A percentile compares a stretch with the other conserved stretches of the same genome.
phyloP scores from a whole-genome alignment of 306 rosid genomes.

The Aeschynomene evenia region DNA sequence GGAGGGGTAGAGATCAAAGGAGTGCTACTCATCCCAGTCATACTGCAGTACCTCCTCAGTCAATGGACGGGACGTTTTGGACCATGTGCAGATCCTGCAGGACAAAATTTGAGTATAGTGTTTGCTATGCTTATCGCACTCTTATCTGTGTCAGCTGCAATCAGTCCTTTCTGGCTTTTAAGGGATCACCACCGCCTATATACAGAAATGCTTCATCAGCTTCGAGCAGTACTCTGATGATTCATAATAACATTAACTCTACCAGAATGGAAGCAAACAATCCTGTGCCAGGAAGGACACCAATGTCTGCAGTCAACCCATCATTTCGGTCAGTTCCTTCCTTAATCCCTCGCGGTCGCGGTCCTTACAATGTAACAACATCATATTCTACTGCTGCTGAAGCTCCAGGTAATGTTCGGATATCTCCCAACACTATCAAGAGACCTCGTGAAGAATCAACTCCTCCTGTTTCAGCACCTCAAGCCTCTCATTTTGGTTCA shows the following conservation, averaged over 20 bases:
- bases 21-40: conserved; percentile 34
- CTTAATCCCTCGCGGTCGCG: conserved; percentile 31
- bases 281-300: conserved; percentile 38
- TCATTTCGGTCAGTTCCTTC: conserved; percentile 36
- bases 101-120: conserved; percentile 56
- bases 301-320: conserved; percentile 35
- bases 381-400: conserved; percentile 43
- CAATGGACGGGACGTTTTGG: conserved; percentile 63
- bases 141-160: conserved; percentile 54
- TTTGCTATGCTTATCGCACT: conserved; percentile 31
- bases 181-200: conserved; percentile 43
- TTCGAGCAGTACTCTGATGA: conserved; percentile 35
- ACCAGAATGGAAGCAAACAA: conserved; percentile 32
- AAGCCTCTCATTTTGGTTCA: conserved; percentile 30
- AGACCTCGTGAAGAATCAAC: conserved; percentile 38
- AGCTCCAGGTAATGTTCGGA: conserved; percentile 38
- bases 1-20: conserved; percentile 31
- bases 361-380: conserved; percentile 24
- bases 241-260: conserved; percentile 36
- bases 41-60: conserved; percentile 25
- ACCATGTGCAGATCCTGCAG: conserved; percentile 57
- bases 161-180: conserved; percentile 52
- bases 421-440: conserved; percentile 46
- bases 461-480: conserved; percentile 35
- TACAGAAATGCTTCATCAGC: conserved; percentile 31